Percentiles rank a stretch among this genome's conserved stretches.
Evolutionary conservation across 1,139 yeast species (phyloP).

Genomic region (Hansenula sp.): DNA sequence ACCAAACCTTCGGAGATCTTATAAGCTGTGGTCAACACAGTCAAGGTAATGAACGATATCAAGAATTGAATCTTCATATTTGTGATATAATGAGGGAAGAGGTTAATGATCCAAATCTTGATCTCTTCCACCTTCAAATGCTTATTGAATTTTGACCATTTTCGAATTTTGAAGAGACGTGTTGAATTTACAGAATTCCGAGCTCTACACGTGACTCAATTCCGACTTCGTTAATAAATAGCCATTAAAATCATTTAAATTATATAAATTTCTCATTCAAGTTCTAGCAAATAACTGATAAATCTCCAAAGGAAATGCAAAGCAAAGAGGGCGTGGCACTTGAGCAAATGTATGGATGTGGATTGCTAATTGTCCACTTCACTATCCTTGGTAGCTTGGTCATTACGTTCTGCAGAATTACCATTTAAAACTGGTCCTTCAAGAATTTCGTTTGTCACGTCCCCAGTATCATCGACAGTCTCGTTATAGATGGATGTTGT

Average conservation of each 20-base stretch:
- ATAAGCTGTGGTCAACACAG: neutral
- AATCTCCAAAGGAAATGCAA: neutral
- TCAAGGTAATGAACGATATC: neutral
- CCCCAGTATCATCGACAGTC: neutral
- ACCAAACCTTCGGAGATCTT: constrained; percentile 10
- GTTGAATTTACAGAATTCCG: neutral
- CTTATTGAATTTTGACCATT: neutral
- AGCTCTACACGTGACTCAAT: no score
- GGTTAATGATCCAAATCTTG: neutral
- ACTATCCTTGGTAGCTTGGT: neutral
- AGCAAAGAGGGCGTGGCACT: neutral
- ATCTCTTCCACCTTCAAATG: neutral
- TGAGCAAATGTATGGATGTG: neutral
- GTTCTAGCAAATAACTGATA: neutral
- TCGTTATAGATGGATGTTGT: no score
- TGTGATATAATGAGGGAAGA: neutral
- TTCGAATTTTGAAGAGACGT: neutral
- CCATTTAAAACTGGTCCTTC: neutral
- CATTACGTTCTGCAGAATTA: neutral
- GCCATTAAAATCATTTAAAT: no score
- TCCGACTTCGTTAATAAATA: no score
- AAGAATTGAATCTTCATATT: constrained; percentile 2
- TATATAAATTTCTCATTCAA: no score
- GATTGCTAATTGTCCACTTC: neutral
- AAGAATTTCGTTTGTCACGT: neutral